Evolutionary conservation across 2,329 filamentous ascomycete genomes (phyloP).

Genomic region (Neophaeococcomyces aloes): DNA sequence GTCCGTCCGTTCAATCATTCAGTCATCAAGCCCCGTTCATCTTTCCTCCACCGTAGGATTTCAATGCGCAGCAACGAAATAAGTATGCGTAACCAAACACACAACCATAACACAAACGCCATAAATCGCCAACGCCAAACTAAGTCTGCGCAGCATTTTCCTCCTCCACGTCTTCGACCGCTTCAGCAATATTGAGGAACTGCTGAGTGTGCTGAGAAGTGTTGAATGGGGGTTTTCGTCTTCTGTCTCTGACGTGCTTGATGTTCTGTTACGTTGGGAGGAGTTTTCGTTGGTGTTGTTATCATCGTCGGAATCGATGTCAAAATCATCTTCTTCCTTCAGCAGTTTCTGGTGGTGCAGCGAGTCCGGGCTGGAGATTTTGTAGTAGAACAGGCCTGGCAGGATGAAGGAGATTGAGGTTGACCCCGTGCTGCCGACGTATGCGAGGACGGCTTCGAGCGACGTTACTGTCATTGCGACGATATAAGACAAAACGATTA

Average conservation of each 20-base stretch:
- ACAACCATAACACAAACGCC: conserved; percentile 80
- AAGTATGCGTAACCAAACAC: conserved; percentile 74
- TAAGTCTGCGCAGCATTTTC: conserved; percentile 56
- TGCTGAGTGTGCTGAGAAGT: conserved; percentile 24
- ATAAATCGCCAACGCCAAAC: conserved; percentile 69
- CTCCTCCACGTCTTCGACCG: conserved; percentile 52
- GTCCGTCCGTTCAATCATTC: no score
- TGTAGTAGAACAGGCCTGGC: conserved; percentile 94
- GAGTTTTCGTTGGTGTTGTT: conserved; percentile 23
- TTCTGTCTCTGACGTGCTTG: conserved; percentile 1
- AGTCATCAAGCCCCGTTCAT: no score
- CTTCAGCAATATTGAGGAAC: conserved; percentile 34
- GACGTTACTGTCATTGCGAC: conserved; percentile 85
- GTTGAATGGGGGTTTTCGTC: conserved; percentile 24
- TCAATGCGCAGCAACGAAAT: conserved; percentile 47
- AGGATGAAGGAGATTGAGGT: conserved; percentile 96
- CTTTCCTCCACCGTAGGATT: no score
- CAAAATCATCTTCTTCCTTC: conserved; percentile 76
- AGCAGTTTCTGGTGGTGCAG: conserved; percentile 73
- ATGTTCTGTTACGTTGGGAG: not conserved
- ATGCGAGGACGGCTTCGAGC: conserved; percentile 82
- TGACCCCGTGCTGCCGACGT: conserved; percentile 86
- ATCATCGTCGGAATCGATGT: conserved; percentile 43
- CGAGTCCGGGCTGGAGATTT: conserved; percentile 85
- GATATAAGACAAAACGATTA: conserved; percentile 73